phyloP scores from a whole-genome alignment of 129 eudicot species.

The Artemisia annua region DNA sequence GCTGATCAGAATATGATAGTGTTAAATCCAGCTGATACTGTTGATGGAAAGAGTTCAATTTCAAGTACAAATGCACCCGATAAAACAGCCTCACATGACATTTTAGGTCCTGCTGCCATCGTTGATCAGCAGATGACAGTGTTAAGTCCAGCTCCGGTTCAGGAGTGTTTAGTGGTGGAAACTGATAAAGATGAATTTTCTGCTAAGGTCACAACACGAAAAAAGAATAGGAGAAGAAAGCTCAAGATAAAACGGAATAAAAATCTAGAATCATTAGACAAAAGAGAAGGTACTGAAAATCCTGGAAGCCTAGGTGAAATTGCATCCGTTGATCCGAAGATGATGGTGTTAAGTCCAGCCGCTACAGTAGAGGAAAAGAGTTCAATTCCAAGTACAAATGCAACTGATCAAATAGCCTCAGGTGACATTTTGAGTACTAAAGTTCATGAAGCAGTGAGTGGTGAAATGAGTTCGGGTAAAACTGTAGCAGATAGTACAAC shows the following conservation, averaged over 20 bases:
- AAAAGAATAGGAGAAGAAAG: background rate
- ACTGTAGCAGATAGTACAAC: conserved; percentile 2
- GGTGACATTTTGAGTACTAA: conserved; percentile 13
- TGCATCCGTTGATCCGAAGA: conserved; percentile 14
- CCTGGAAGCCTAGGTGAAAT: background rate
- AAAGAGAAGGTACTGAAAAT: conserved; percentile 7
- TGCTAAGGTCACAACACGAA: background rate
- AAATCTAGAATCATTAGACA: conserved; percentile 2
- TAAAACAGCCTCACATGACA: background rate
- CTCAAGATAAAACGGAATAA: background rate
- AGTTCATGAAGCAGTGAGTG: conserved; percentile 11
- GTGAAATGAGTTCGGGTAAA: conserved; percentile 18
- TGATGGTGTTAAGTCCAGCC: conserved; percentile 1
- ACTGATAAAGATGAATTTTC: background rate
- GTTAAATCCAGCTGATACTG: background rate
- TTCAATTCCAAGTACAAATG: background rate
- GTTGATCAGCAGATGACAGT: background rate
- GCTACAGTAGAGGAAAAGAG: background rate
- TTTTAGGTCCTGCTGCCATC: too few relatives aligned
- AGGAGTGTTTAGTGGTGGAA: conserved; percentile 2
- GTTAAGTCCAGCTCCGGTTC: background rate
- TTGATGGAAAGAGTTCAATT: conserved; percentile 12
- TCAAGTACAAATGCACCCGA: conserved; percentile 17
- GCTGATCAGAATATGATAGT: background rate
- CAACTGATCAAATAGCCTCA: background rate